Base-by-base conservation (phyloP, 352 stramenopile genomes). In the Phytophthora pinifolia region DNA sequence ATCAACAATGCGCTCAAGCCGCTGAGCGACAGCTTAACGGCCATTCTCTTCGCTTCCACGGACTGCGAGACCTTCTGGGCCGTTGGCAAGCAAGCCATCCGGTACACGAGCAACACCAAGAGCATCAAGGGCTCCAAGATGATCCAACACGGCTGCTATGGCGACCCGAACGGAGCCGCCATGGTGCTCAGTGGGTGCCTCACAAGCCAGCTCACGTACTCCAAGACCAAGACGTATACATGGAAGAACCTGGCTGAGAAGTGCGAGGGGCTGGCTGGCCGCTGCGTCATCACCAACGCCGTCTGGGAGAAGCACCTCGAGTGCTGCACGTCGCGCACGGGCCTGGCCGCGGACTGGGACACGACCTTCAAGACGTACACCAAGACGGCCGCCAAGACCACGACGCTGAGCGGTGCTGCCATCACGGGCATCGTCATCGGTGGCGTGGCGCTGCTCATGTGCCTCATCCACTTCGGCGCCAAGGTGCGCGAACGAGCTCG, bases 51-150 rank as follows among this genome's bases (percentile, higher is more conserved):
- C 43, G 85, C 85, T n/a, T 88, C 79, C 12, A 89, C 83, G 13
- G 85, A 95, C 67, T 95, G 85, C 47, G 70, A 89, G 55, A 86
- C 63, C 46, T 95, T 94, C 37, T 95, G 85, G 85, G 85, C 85
- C 0, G 83, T 94, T 0, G 83, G 71, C 8, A 83, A 89, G 29
- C 82, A 84, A 30, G 54, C 79, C 12, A 85, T 95, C 59, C 84
- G 82, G 48, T 88, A 90, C 62, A 84, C 74, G 48, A 63, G 54
- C 37, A 88, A 89, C 46, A 83, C 67, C 13, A 87, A 86, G 68
- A 70, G 79, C 8, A 72, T 95, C 31, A 74, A 73, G 31, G 85
- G 85, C 39, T 83, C 66, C 22, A 95, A 95, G 56, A 76, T 86
- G 65, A 95, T 95, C 49, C 88, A 95, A 54, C 65, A 74, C 36